These are phyloP conservation scores for Panellus pusillus DNA, from an alignment of 768 basidiomycete genomes.

Conservation along the genomic window DNA sequence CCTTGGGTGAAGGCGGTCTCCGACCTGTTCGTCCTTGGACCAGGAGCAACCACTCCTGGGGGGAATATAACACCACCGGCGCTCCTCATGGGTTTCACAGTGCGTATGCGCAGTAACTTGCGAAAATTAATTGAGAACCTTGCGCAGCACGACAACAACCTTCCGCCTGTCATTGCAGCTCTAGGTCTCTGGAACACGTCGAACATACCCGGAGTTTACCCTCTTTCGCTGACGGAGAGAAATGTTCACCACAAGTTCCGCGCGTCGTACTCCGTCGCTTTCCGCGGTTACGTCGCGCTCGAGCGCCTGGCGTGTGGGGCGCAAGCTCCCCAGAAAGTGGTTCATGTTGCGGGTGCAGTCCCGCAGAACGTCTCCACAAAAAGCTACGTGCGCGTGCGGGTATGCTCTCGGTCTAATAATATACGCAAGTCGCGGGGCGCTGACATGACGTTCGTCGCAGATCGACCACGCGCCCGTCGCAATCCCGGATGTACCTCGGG, in stretches of 20 bases:
- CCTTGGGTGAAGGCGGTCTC: constrained; percentile 42
- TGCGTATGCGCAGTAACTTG: constrained; percentile 14
- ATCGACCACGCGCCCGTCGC: constrained; percentile 42
- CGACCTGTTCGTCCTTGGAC: constrained; percentile 35
- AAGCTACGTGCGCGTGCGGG: constrained; percentile 38
- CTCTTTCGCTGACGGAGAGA: constrained; percentile 33
- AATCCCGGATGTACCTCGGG: constrained; percentile 40
- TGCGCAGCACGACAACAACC: constrained; percentile 43
- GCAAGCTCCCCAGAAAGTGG: neutral
- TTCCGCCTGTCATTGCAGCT: constrained; percentile 41
- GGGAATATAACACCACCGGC: constrained; percentile 37
- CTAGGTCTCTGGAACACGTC: constrained; percentile 46
- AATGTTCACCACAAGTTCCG: constrained; percentile 36
- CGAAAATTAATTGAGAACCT: neutral
- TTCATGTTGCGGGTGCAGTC: constrained; percentile 21
- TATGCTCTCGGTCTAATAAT: constrained; percentile 18
- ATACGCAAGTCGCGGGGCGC: neutral
- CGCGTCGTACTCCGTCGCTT: constrained; percentile 39
- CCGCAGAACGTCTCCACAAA: constrained; percentile 7
- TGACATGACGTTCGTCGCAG: constrained; percentile 16
- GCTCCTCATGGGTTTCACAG: constrained; percentile 45
- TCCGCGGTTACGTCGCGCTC: constrained; percentile 41
- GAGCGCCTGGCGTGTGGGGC: constrained; percentile 39
- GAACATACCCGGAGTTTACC: constrained; percentile 29
- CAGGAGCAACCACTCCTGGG: constrained; percentile 24